Conservation (phyloP, 352 stramenopile genomes). For the Phytophthora vignae region DNA sequence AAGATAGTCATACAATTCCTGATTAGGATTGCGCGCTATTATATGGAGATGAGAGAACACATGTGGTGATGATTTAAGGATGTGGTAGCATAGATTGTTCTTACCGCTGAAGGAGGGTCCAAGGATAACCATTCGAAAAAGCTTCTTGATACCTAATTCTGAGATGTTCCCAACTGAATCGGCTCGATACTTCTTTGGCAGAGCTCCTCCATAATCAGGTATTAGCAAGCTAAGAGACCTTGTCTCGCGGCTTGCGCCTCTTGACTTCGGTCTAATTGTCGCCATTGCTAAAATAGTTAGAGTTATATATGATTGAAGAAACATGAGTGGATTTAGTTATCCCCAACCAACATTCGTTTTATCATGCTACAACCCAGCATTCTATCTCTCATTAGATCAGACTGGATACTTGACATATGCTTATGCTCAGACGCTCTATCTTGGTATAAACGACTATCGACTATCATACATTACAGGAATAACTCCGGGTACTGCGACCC, state of each 20-base stretch:
- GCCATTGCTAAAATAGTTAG: too few species aligned
- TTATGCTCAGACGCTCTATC: background rate
- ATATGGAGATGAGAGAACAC: background rate
- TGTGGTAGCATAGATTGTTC: background rate
- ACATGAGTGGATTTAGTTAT: background rate
- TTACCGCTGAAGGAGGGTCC: background rate
- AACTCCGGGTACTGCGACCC: background rate
- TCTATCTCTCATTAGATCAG: background rate
- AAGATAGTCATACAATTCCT: background rate
- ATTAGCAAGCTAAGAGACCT: too few species aligned
- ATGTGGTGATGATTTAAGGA: background rate
- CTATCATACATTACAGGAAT: background rate
- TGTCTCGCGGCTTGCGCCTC: too few species aligned
- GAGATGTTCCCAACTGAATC: background rate
- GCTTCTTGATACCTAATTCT: background rate
- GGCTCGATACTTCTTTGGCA: background rate
- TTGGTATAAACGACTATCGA: background rate
- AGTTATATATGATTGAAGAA: too few species aligned
- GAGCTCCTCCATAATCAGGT: background rate
- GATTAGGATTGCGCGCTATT: background rate
- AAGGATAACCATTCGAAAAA: background rate
- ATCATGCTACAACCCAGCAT: background rate
- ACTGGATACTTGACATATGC: background rate
- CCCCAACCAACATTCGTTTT: background rate
- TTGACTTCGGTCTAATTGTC: too few species aligned